Evolutionary conservation across 306 rosid species (phyloP), one percentile per base, ranked within the genome.

Genomic region (Rosa persica): DNA sequence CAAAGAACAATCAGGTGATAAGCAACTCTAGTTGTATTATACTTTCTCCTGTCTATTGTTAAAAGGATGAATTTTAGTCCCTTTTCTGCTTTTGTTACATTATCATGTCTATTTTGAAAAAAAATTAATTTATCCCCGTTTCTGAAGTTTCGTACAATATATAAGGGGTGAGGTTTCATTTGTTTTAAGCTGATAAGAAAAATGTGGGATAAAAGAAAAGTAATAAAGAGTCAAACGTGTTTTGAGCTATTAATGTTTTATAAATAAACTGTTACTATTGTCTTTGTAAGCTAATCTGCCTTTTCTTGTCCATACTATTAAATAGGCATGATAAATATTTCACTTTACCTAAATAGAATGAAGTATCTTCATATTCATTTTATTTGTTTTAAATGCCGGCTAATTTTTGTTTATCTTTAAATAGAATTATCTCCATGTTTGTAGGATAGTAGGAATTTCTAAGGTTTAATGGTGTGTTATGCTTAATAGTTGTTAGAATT

Each of bases 1-100:
- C 88, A 95, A 95, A 88, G 99, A 95, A 81, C 83, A 71, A 81
- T 74, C 99, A 83, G 99, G 99, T 92, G 72, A 88, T 86, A 81
- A 85, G 39, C 39, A 72, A 49, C 73, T 81, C 23, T 75, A 23
- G 34, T 79, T 16, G 19, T 61, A 15, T 44, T 27, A 17, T 44
- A 44, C 25, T 61, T 23, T 6, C 23, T 60, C 71, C 7, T 75
- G 71, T 3, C 20, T 61, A 6, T 64, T 44, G 5, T 2, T 22
- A 1, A 44, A 46, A 75, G 52, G 17, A 6, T 74, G 11, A 57
- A 55, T 27, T 65, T 36, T 38, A 38, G 20, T 40, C 67, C 67
- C n/a, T 27, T 15, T 40, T 48, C 34, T 30, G 44, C 11, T 40
- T 57, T 58, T 43, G 30, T 74, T 16, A 42, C 43, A 40, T 57